Percentiles rank a stretch among this genome's conserved stretches.
phyloP scores from a whole-genome alignment of 805 yeast genomes.

The Suhomyces sp. region DNA sequence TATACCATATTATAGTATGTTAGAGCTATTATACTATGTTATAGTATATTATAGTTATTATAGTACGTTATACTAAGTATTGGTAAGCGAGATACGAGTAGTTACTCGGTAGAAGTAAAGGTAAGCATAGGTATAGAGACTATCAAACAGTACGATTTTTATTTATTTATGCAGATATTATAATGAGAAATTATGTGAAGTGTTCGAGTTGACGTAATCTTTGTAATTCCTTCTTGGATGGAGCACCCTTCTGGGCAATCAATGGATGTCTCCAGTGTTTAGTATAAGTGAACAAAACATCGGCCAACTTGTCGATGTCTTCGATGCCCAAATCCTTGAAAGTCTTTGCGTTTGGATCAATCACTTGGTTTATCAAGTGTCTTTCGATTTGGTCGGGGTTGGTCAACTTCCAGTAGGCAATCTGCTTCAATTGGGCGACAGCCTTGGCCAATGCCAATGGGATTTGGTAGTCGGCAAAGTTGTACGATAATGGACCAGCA shows the following conservation, averaged over 20 bases:
- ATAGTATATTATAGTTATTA: too few species aligned
- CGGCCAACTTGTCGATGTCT: conserved; percentile 36
- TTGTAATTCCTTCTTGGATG: conserved; percentile 37
- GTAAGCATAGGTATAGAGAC: too few species aligned
- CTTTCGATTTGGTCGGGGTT: conserved; percentile 76
- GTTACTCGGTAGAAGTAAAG: too few species aligned
- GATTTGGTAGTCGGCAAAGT: conserved; percentile 38
- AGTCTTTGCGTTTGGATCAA: conserved; percentile 58
- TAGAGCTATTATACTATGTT: too few species aligned
- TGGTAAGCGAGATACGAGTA: too few species aligned
- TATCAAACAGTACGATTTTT: too few species aligned
- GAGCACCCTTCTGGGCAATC: conserved; percentile 44
- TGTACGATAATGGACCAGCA: conserved; percentile 44
- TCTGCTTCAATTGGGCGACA: conserved; percentile 43
- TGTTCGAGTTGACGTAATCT: conserved; percentile 45
- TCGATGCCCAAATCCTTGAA: conserved; percentile 71
- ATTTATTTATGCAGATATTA: neutral
- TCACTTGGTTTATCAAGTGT: conserved; percentile 61
- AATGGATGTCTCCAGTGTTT: conserved; percentile 51
- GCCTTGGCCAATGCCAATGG: conserved; percentile 47
- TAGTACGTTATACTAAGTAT: too few species aligned
- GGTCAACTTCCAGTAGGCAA: conserved; percentile 45
- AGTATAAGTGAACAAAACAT: conserved; percentile 43
- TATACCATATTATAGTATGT: too few species aligned
- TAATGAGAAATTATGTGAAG: conserved; percentile 26